Percentiles rank a stretch among this genome's conserved stretches.
Conservation (phyloP, 805 yeast species). For the Wickerhamiella spandovensis region DNA sequence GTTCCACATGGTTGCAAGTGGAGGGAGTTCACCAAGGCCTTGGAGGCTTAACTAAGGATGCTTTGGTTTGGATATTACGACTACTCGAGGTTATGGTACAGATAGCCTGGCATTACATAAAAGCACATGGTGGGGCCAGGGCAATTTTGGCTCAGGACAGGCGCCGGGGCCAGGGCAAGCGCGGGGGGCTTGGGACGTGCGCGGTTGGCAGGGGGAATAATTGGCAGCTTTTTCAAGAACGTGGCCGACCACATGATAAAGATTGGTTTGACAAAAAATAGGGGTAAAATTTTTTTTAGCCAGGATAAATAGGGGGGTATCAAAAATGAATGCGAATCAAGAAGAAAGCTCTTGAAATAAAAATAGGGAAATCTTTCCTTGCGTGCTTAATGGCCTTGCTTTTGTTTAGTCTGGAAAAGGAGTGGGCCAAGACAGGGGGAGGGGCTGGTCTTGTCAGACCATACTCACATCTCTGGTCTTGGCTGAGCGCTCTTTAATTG, state of each 20-base stretch:
- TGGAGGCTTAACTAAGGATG: not conserved
- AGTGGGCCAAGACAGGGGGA: too few species aligned
- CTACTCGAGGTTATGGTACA: not conserved
- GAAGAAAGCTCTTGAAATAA: too few species aligned
- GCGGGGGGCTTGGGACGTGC: not conserved
- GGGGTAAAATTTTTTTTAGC: too few species aligned
- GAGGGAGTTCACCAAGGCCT: not conserved
- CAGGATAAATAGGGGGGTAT: too few species aligned
- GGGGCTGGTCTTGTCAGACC: too few species aligned
- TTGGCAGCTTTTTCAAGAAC: not conserved
- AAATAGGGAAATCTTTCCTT: too few species aligned
- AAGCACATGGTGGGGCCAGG: not conserved
- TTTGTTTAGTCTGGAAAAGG: too few species aligned
- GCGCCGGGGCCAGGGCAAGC: too few species aligned
- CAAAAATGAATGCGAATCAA: too few species aligned
- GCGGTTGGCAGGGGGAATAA: not conserved
- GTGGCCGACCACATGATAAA: not conserved
- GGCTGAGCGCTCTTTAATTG: not conserved
- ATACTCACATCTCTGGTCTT: not conserved
- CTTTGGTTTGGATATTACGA: not conserved
- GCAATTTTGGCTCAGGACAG: too few species aligned
- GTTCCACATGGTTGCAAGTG: constrained; percentile 6
- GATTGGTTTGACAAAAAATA: not conserved
- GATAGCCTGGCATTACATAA: not conserved
- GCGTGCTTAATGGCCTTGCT: too few species aligned